phyloP scores from a whole-genome alignment of 768 basidiomycete species.

The Dentipellis fragilis region DNA sequence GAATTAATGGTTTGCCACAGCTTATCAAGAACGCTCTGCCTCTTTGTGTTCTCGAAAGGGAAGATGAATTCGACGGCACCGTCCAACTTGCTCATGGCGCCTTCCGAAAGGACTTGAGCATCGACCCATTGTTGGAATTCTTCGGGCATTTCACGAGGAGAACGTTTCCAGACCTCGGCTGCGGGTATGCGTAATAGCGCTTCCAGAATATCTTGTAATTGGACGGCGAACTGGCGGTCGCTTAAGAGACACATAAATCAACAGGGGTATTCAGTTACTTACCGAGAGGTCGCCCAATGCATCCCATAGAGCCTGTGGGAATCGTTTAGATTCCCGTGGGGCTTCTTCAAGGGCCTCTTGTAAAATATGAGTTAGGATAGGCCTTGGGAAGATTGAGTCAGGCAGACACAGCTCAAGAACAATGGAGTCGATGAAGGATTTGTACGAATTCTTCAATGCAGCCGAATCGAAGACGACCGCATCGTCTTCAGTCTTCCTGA shows the following conservation, averaged over 20 bases:
- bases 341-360: conserved; percentile 66
- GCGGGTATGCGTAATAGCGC: conserved; percentile 48
- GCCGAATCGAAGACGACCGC: conserved; percentile 60
- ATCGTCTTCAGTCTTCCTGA: conserved; percentile 38
- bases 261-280: conserved; percentile 13
- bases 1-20: conserved; percentile 59
- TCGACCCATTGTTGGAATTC: conserved; percentile 59
- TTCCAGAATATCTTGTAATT: conserved; percentile 58
- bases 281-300: conserved; percentile 77
- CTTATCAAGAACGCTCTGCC: conserved; percentile 36
- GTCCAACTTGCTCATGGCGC: conserved; percentile 40
- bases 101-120: conserved; percentile 51
- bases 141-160: conserved; percentile 43
- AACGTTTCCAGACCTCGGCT: conserved; percentile 40
- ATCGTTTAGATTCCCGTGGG: conserved; percentile 62
- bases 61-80: conserved; percentile 46
- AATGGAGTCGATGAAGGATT: conserved; percentile 77
- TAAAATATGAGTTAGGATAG: conserved; percentile 55
- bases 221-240: conserved; percentile 43
- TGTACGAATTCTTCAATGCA: conserved; percentile 50
- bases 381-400: conserved; percentile 52
- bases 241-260: not conserved
- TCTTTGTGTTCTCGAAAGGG: conserved; percentile 49
- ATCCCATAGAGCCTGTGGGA: conserved; percentile 74
- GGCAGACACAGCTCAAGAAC: conserved; percentile 79